Evolutionary conservation across 116 monocot genomes (phyloP), one percentile per base, ranked within the genome.

Genomic region (Papilionanthe hybrid): DNA sequence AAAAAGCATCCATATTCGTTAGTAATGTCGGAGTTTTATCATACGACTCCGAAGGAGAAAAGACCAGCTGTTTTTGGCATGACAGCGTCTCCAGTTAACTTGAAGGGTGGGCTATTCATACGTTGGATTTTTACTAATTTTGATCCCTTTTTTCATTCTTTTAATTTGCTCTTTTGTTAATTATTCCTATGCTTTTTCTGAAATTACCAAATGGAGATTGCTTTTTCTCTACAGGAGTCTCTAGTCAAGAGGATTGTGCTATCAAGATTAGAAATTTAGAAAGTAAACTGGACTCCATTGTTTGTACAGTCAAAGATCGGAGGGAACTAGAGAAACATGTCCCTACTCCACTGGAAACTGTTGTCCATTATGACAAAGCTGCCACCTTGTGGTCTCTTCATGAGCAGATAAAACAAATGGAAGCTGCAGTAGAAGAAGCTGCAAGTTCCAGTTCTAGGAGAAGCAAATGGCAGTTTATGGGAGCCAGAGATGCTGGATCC

Each of bases 401-500:
- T 83, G 97, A 97, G 53, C 88, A 94, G 79, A 92, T 97, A 50
- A 92, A 92, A 81, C 88, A 88, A 78, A 94, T 97, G 88, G 97
- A 94, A 86, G 65, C 63, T 47, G 88, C 88, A 77, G 92, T 97
- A 76, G 97, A 97, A 78, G 84, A 89, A 91, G 91, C 94, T 82
- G 86, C 94, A 77, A 85, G 83, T 79, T 88, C 88, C 74, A 92
- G 94, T 80, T 92, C 91, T 37, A 85, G 94, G 81, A 94, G 87
- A 90, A 97, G 91, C 84, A 97, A 94, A 75, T 97, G 97, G 97
- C 91, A 97, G 81, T 97, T 97, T 84, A 97, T 97, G 97, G 97
- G 97, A 42, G 97, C 97, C 10, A 91, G 97, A 84, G 97, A 97
- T 92, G 97, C 97, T 67, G 94, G 97, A 69, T 90, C 92, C 29